Conservation (phyloP, 768 basidiomycete genomes). For the Hygrophorus pudorinus region DNA sequence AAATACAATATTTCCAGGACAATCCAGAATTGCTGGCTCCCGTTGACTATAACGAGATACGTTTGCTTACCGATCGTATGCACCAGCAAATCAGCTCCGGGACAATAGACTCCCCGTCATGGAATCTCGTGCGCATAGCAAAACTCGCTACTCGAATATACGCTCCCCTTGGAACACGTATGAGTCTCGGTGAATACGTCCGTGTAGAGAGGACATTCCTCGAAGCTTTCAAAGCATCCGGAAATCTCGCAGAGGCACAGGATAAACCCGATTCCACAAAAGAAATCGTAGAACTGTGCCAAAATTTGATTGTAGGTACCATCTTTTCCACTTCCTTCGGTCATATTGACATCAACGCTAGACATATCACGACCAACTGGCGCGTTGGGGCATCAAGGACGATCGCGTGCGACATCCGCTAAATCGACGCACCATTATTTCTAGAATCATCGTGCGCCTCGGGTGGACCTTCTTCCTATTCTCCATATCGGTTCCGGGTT, state of each 20-base stretch:
- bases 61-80: conserved; percentile 48
- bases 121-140: conserved; percentile 65
- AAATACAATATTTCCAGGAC: conserved; percentile 27
- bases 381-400: conserved; percentile 66
- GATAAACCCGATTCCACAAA: conserved; percentile 10
- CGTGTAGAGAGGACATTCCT: conserved; percentile 66
- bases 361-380: conserved; percentile 69
- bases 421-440: conserved; percentile 40
- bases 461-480: conserved; percentile 54
- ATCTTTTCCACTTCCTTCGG: background rate
- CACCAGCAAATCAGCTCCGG: conserved; percentile 64
- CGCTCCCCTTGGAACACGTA: conserved; percentile 76
- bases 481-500: conserved; percentile 61
- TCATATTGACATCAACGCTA: conserved; percentile 16
- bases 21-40: conserved; percentile 67
- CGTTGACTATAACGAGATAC: conserved; percentile 51
- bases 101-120: conserved; percentile 78
- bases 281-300: conserved; percentile 25
- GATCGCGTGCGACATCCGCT: conserved; percentile 71
- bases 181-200: conserved; percentile 80
- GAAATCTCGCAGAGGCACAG: conserved; percentile 13
- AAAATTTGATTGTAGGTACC: conserved; percentile 50
- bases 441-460: conserved; percentile 57
- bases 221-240: conserved; percentile 55
- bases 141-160: conserved; percentile 77